Conservation (phyloP, 441 rosid genomes). For the Euphorbia neoarborescens region DNA sequence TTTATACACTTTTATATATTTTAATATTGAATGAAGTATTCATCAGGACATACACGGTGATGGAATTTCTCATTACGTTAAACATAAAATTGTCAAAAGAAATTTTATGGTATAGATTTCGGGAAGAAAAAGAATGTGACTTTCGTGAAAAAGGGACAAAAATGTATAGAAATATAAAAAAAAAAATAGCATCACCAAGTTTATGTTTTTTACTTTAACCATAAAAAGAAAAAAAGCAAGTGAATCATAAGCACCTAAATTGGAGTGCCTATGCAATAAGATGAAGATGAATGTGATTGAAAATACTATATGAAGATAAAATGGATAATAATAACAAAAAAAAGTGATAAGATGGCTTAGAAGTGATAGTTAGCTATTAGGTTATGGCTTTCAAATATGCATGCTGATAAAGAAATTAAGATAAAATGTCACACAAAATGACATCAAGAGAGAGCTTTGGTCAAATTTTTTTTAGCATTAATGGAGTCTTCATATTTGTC, state of each 20-base stretch:
- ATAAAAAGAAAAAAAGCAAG: not conserved
- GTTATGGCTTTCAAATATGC: not conserved
- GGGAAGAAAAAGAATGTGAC: too few relatives aligned
- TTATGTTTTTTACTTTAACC: not conserved
- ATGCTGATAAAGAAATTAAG: not conserved
- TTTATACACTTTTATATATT: not conserved
- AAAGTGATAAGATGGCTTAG: not conserved
- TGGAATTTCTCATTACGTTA: too few relatives aligned
- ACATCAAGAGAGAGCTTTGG: not conserved
- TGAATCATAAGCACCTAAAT: not conserved
- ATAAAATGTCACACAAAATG: not conserved
- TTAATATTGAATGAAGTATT: too few relatives aligned
- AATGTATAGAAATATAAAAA: too few relatives aligned
- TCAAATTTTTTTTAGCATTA: not conserved
- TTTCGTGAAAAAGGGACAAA: not conserved
- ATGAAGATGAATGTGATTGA: not conserved
- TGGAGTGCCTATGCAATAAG: not conserved
- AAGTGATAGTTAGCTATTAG: not conserved
- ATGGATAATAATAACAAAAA: not conserved
- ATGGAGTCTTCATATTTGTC: slow-evolving; percentile 1
- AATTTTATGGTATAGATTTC: too few relatives aligned
- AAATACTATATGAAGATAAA: not conserved
- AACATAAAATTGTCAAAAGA: too few relatives aligned
- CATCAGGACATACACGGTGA: too few relatives aligned
- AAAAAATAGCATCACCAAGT: too few relatives aligned